Evolutionary conservation across 129 eudicot species (phyloP), one percentile per base, ranked within the genome.

Genomic region (Mikania micrantha): DNA sequence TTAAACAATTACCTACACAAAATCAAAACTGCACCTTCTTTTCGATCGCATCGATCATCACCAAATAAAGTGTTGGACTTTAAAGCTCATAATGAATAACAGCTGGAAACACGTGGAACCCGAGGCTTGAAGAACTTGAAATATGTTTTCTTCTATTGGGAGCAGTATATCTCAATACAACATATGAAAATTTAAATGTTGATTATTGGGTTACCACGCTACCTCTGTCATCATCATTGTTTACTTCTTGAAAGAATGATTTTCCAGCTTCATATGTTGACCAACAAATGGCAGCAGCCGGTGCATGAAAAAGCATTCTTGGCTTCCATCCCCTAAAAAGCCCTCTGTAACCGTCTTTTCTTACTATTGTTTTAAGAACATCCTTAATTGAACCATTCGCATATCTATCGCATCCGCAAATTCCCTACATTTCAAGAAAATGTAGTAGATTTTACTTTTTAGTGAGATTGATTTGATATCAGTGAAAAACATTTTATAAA

Each of bases 251-350:
- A 79, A 86, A 90, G 64, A 86, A 86, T 25, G 85, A 40, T 67
- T 90, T 88, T 40, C 80, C 86, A 27, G 95, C 88, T 82, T 85
- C 91, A 7, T 90, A 90, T n/a, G 96, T 90, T 15, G 96, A 90
- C 95, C 96, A 90, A 68, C 95, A 86, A 53, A 90, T 86, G 41
- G 96, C 96, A 15, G 96, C 96, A 60, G 96, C 96, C 27, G 96
- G 96, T 35, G 96, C 96, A 48, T 90, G 96, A 77, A 90, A 90
- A 48, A 90, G 84, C 96, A 90, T 90, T 53, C 96, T 78, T 16
- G 96, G 95, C 67, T 80, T 70, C 96, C 96, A 90, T 41, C 96
- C 96, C 47, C 96, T 90, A 60, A 90, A 49, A 35, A 90, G 90
- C 41, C 96, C 96, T 4, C 82, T 79, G 64, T 86, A 90, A 44